A percentile compares a stretch with the other conserved stretches of the same genome.
These are phyloP conservation scores for Lachancea mirantina DNA, from an alignment of 805 yeast genomes.

Conservation along the genomic window DNA sequence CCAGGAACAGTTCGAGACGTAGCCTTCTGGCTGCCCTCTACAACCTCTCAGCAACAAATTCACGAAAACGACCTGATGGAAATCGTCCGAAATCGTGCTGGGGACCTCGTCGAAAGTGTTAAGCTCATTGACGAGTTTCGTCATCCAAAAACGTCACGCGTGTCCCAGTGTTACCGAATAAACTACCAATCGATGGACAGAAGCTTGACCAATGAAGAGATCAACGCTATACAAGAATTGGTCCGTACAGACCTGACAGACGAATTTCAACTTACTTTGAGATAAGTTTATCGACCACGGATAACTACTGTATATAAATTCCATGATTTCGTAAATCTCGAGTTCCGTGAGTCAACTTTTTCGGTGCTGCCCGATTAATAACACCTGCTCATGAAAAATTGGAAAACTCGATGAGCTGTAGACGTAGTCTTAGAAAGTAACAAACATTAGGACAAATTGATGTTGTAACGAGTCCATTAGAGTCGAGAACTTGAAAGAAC, in stretches of 20 bases:
- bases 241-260: constrained; percentile 53
- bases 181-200: constrained; percentile 96
- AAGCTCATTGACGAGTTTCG: constrained; percentile 69
- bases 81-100: constrained; percentile 74
- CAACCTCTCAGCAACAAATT: constrained; percentile 34
- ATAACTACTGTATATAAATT: too few relatives aligned
- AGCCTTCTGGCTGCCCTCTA: constrained; percentile 88
- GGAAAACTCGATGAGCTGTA: too few relatives aligned
- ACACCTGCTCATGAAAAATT: too few relatives aligned
- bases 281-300: constrained; percentile 30
- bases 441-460: too few relatives aligned
- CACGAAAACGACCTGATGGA: constrained; percentile 95
- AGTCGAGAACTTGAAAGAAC: too few relatives aligned
- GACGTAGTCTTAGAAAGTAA: too few relatives aligned
- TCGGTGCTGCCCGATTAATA: too few relatives aligned
- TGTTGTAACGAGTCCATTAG: too few relatives aligned
- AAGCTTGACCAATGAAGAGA: constrained; percentile 76
- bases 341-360: too few relatives aligned
- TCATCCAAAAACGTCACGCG: constrained; percentile 74
- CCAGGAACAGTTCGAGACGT: constrained; percentile 85
- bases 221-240: constrained; percentile 61
- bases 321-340: too few relatives aligned
- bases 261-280: constrained; percentile 51
- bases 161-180: constrained; percentile 80
- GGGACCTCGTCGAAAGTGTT: constrained; percentile 85